Percentiles rank a stretch among this genome's conserved stretches.
These are phyloP conservation scores for Tolypocladium nubicola DNA, from an alignment of 2,329 filamentous ascomycete species.

Conservation along the genomic window DNA sequence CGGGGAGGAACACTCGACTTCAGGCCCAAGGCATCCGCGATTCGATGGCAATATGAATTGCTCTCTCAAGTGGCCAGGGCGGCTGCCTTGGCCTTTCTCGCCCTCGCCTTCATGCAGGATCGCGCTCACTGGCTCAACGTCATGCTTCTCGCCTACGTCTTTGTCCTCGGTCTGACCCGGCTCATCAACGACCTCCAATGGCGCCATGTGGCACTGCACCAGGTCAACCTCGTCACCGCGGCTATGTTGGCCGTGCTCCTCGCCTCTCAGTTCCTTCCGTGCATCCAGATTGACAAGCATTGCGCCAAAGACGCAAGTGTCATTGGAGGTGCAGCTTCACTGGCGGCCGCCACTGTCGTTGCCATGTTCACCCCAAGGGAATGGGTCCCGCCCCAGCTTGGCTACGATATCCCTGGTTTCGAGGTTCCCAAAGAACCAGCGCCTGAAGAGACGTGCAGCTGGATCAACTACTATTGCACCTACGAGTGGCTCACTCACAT, in stretches of 20 bases:
- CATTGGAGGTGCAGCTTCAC: conserved; percentile 22
- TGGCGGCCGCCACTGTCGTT: conserved; percentile 25
- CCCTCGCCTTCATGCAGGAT: conserved; percentile 22
- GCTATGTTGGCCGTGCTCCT: conserved; percentile 24
- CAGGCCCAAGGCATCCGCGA: conserved; percentile 24
- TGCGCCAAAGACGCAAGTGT: conserved; percentile 19
- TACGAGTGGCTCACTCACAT: conserved; percentile 40
- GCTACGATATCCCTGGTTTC: conserved; percentile 26
- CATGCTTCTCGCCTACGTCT: conserved; percentile 26
- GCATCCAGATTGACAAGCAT: conserved; percentile 24
- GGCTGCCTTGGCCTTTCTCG: conserved; percentile 26
- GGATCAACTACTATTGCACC: conserved; percentile 39
- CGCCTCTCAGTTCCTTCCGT: conserved; percentile 30
- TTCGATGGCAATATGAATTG: conserved; percentile 32
- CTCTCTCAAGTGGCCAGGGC: conserved; percentile 29
- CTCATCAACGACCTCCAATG: conserved; percentile 29
- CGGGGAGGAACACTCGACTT: conserved; percentile 13
- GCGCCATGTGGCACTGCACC: conserved; percentile 35
- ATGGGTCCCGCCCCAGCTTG: conserved; percentile 34
- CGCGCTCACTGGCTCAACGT: conserved; percentile 26
- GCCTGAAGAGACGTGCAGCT: conserved; percentile 42
- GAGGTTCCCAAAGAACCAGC: conserved; percentile 28
- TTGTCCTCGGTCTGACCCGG: conserved; percentile 32
- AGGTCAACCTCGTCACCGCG: conserved; percentile 35
- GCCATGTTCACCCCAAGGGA: conserved; percentile 37